Percentiles rank a stretch among this genome's conserved stretches.
Evolutionary conservation across 371 early-diverging fungal genomes (phyloP).

Genomic region (Syncephalastrum sp.): DNA sequence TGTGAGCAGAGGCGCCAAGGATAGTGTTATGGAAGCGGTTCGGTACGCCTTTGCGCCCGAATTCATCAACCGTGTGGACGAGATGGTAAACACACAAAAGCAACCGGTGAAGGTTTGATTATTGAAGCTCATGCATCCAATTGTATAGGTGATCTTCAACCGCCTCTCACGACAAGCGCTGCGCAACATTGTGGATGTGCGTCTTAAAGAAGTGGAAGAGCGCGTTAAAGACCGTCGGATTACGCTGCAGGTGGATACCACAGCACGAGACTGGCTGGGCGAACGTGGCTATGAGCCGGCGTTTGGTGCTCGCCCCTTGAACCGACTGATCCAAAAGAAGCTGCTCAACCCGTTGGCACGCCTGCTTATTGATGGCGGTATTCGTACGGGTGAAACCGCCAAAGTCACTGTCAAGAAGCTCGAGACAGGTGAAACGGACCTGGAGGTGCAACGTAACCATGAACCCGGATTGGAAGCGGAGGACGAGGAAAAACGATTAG

Average conservation of each 20-base stretch:
- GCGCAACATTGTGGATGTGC: constrained; percentile 77
- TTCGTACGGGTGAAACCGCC: constrained; percentile 67
- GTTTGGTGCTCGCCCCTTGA: constrained; percentile 85
- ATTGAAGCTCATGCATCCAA: not conserved
- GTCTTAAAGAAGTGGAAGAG: constrained; percentile 72
- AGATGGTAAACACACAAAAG: constrained; percentile 42
- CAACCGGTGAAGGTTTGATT: constrained; percentile 18
- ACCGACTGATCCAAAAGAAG: constrained; percentile 81
- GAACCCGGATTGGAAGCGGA: constrained; percentile 21
- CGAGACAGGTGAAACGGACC: constrained; percentile 32
- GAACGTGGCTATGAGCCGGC: constrained; percentile 81
- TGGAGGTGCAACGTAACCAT: constrained; percentile 41
- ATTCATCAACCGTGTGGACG: constrained; percentile 91
- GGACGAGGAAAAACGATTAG: constrained; percentile 22
- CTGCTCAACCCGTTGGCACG: constrained; percentile 81
- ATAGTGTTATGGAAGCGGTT: constrained; percentile 70
- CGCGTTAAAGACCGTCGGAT: constrained; percentile 79
- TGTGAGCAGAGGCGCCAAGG: constrained; percentile 54
- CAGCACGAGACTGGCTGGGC: constrained; percentile 77
- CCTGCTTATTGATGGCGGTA: constrained; percentile 74
- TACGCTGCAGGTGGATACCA: constrained; percentile 62
- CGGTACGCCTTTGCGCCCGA: constrained; percentile 85
- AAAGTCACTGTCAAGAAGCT: constrained; percentile 32
- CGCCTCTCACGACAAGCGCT: constrained; percentile 61
- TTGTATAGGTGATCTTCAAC: constrained; percentile 61